Percentiles rank a stretch among this genome's conserved stretches.
phyloP scores from a whole-genome alignment of 108 stramenopile species.

The Craspedostauros australis region DNA sequence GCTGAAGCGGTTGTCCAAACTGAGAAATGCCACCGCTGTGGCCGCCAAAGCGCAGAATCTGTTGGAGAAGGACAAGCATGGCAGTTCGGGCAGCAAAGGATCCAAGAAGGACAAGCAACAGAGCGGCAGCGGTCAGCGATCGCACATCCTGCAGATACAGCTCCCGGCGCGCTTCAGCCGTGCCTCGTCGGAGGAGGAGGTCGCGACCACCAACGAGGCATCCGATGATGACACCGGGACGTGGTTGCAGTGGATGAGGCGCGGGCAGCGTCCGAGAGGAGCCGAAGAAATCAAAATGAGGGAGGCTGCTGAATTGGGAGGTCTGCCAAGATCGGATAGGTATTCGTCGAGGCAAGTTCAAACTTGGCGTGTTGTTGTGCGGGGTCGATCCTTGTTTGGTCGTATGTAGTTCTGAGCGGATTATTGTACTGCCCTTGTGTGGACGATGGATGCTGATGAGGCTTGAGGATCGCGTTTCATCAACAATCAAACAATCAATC shows the following conservation, averaged over 20 bases:
- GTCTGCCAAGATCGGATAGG: conserved; percentile 39
- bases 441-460: too few relatives aligned
- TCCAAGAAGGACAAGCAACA: neutral
- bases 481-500: too few relatives aligned
- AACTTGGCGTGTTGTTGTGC: too few relatives aligned
- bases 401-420: too few relatives aligned
- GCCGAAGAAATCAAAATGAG: conserved; percentile 39
- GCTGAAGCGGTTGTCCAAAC: too few relatives aligned
- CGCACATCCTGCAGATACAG: neutral
- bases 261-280: conserved; percentile 20
- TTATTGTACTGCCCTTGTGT: too few relatives aligned
- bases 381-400: too few relatives aligned
- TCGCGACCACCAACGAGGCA: neutral
- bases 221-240: conserved; percentile 3
- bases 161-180: neutral
- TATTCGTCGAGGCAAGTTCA: conserved; percentile 38
- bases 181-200: neutral
- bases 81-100: neutral
- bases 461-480: too few relatives aligned
- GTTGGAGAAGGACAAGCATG: neutral
- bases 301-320: conserved; percentile 48
- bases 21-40: too few relatives aligned
- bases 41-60: neutral
- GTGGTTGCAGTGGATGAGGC: conserved; percentile 40
- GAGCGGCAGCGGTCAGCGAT: neutral